These are phyloP conservation scores for Kwoniella mangroviensis DNA, from an alignment of 768 basidiomycete genomes.

Conservation along the genomic window DNA sequence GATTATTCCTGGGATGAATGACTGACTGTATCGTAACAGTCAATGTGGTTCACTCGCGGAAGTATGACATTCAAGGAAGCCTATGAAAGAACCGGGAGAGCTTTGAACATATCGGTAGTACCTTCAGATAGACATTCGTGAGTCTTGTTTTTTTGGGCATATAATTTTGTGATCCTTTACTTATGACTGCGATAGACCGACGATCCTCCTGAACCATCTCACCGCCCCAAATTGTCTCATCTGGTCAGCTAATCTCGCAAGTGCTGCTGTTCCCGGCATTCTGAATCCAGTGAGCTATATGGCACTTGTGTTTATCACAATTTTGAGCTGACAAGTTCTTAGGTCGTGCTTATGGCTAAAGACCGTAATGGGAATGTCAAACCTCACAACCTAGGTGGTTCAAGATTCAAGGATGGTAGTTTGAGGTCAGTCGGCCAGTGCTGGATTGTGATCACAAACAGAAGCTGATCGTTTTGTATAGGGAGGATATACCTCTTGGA, in stretches of 20 bases:
- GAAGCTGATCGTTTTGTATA: constrained; percentile 35
- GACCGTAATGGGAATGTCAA: constrained; percentile 75
- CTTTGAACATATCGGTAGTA: constrained; percentile 90
- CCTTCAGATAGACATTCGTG: constrained; percentile 87
- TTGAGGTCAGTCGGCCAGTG: constrained; percentile 64
- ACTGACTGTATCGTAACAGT: too few species aligned
- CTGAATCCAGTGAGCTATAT: constrained; percentile 71
- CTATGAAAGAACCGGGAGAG: constrained; percentile 86
- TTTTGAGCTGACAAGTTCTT: neutral
- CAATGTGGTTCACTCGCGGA: constrained; percentile 86
- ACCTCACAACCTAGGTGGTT: constrained; percentile 90
- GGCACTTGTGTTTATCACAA: neutral
- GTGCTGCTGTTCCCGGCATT: constrained; percentile 94
- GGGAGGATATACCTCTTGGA: constrained; percentile 94
- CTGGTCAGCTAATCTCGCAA: constrained; percentile 68
- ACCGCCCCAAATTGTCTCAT: constrained; percentile 79
- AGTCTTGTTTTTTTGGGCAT: constrained; percentile 45
- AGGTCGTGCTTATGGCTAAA: constrained; percentile 88
- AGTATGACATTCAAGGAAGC: constrained; percentile 96
- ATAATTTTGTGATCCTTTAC: neutral
- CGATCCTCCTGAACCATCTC: constrained; percentile 92
- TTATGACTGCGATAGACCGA: constrained; percentile 66
- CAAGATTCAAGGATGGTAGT: constrained; percentile 90
- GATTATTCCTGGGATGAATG: too few species aligned
- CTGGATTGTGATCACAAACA: neutral